A percentile compares a stretch with the other conserved stretches of the same genome.
phyloP scores from a whole-genome alignment of 169 alveolate genomes.

The Eimeria zaria region DNA sequence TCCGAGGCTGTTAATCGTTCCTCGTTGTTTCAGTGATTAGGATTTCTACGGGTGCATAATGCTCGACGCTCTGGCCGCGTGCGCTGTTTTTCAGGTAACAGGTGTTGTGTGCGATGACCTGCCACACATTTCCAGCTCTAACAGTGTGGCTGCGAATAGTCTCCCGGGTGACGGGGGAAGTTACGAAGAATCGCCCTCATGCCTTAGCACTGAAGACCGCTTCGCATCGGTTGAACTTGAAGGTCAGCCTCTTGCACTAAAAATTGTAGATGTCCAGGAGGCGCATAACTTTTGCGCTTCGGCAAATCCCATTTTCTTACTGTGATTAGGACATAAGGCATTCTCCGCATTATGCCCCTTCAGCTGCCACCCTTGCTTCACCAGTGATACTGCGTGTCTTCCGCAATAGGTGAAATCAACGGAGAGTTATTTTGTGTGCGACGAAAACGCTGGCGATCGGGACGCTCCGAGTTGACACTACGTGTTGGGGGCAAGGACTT shows the following conservation, averaged over 20 bases:
- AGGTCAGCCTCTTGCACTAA: constrained; percentile 6
- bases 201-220: constrained; percentile 22
- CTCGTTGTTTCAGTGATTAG: not conserved
- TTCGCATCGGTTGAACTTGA: constrained; percentile 73
- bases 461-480: constrained; percentile 71
- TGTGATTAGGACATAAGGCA: not conserved
- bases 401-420: constrained; percentile 20
- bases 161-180: not conserved
- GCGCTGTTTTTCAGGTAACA: constrained; percentile 37
- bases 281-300: not conserved
- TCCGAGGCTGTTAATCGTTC: not conserved
- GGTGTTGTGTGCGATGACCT: constrained; percentile 73
- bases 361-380: not conserved
- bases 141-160: not conserved
- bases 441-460: constrained; percentile 78
- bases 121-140: constrained; percentile 5
- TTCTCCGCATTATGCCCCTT: not conserved
- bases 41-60: not conserved
- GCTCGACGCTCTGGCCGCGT: not conserved
- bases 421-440: constrained; percentile 58
- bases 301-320: not conserved
- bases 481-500: constrained; percentile 51
- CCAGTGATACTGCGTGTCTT: not conserved
- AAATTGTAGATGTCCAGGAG: not conserved
- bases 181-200: not conserved